Evolutionary conservation across 208 protist species (phyloP), one percentile per base, ranked within the genome.

Genomic region (Acanthamoeba royreba): DNA sequence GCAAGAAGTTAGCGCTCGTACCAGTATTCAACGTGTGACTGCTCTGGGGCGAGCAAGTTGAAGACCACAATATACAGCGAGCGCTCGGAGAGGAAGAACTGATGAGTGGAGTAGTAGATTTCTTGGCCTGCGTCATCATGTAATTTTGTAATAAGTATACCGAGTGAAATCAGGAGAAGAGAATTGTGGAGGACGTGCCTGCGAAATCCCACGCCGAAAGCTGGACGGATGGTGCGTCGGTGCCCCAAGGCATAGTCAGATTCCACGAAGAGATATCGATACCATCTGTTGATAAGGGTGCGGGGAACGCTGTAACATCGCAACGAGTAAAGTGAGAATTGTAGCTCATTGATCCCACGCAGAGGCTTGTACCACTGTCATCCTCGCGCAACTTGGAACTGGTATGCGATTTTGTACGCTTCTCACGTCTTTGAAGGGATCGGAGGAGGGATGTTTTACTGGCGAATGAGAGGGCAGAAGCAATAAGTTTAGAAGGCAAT

Each of bases 71-170:
- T 15, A 19, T 90, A 90, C 15, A 90, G 46, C 38, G 83, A 90
- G 2, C 40, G 47, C 83, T 90, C 83, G 11, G 72, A 83, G 72
- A 83, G 72, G 72, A 83, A 83, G 42, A 83, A 83, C 2, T 40
- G 72, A 35, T 90, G 83, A 17, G 83, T 90, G 35, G 83, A 69
- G 25, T 90, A 90, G 40, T 90, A 90, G 33, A 90, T 90, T 25
- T 90, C 83, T 19, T 90, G 83, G 55, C 83, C 83, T 90, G 83
- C 46, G 42, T 4, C n/a, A n/a, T n/a, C n/a, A n/a, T n/a, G n/a
- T n/a, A n/a, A n/a, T n/a, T n/a, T n/a, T n/a, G n/a, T n/a, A n/a
- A n/a, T n/a, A n/a, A n/a, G n/a, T n/a, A n/a, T n/a, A n/a, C n/a
- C n/a, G n/a, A n/a, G n/a, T n/a, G n/a, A n/a, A n/a, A n/a, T n/a